Base-by-base conservation (phyloP, 2,329 filamentous ascomycete species). In the Graphilbum ipis-grandicollis region DNA sequence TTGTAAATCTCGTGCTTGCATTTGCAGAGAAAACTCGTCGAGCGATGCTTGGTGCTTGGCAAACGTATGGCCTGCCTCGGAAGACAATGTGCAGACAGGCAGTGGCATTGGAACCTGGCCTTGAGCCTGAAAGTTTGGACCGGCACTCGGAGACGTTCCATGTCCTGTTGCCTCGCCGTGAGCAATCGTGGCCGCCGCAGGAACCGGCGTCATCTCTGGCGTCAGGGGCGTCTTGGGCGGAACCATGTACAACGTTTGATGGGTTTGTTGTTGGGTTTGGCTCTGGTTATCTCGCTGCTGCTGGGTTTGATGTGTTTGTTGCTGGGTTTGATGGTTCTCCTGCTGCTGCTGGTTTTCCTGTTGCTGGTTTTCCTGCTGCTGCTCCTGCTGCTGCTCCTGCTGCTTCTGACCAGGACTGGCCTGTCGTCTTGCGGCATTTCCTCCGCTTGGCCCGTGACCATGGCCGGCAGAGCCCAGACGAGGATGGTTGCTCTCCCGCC, bases 401-500 rank as follows among this genome's bases (percentile, higher is more conserved):
- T 39, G 38, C n/a, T n/a, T n/a, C n/a, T n/a, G n/a, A n/a, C n/a
- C n/a, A n/a, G n/a, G n/a, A 23, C 21, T 23, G 21, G 21, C 21
- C 21, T 23, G 21, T 10, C n/a, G n/a, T n/a, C n/a, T n/a, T n/a
- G n/a, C n/a, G n/a, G n/a, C n/a, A n/a, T n/a, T n/a, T n/a, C n/a
- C n/a, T n/a, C n/a, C n/a, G n/a, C n/a, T n/a, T n/a, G n/a, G n/a
- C n/a, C n/a, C n/a, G n/a, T n/a, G n/a, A n/a, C n/a, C n/a, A n/a
- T n/a, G n/a, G 9, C 22, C 21, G n/a, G 52, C 25, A 57, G 55
- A 19, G 56, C 57, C 31, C 60, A 49, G 31, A 50, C 62, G 58
- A 5, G 56, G 58, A 46, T 73, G 65, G 46, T 61, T 70, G 49
- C 62, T 73, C 49, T 79, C 75, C 33, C 76, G 66, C 37, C 73